These are phyloP conservation scores for Phaseolus lunatus DNA, from an alignment of 306 rosid species.

Conservation along the genomic window DNA sequence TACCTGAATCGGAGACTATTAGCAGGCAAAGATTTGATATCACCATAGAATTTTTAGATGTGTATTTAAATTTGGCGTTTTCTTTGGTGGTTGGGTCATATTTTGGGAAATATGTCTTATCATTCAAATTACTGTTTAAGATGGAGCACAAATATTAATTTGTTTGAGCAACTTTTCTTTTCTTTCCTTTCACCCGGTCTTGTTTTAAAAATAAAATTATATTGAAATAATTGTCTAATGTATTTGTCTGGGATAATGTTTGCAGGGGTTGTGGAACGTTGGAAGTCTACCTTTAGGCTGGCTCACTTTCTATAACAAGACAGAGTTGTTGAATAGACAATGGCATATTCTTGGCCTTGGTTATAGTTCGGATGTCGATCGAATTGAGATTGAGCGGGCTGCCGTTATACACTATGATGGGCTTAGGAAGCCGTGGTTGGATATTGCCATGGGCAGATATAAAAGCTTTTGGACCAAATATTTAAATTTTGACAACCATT, in stretches of 20 bases:
- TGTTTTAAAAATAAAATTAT: not conserved
- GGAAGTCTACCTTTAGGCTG: conserved; percentile 43
- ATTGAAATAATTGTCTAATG: not conserved
- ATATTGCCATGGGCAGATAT: conserved; percentile 77
- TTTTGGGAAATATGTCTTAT: not conserved
- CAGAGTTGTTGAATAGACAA: conserved; percentile 37
- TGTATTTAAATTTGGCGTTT: not conserved
- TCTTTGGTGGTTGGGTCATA: conserved; percentile 7
- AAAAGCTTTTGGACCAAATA: conserved; percentile 74
- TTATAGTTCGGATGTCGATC: conserved; percentile 38
- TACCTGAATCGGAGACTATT: conserved; percentile 11
- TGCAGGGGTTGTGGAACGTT: conserved; percentile 41
- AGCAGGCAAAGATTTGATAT: not conserved
- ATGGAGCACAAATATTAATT: not conserved
- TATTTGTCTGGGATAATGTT: conserved; percentile 33
- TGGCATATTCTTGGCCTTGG: conserved; percentile 50
- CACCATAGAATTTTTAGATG: conserved; percentile 14
- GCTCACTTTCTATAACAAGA: conserved; percentile 48
- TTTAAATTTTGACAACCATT: conserved; percentile 66
- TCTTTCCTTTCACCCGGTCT: not conserved
- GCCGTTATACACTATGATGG: conserved; percentile 50
- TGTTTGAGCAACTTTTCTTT: not conserved
- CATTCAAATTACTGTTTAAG: not conserved
- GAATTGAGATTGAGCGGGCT: conserved; percentile 43
- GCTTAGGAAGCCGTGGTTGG: conserved; percentile 53